Evolutionary conservation across 371 early-diverging fungal genomes (phyloP).

Genomic region (Mucor lusitanicus): DNA sequence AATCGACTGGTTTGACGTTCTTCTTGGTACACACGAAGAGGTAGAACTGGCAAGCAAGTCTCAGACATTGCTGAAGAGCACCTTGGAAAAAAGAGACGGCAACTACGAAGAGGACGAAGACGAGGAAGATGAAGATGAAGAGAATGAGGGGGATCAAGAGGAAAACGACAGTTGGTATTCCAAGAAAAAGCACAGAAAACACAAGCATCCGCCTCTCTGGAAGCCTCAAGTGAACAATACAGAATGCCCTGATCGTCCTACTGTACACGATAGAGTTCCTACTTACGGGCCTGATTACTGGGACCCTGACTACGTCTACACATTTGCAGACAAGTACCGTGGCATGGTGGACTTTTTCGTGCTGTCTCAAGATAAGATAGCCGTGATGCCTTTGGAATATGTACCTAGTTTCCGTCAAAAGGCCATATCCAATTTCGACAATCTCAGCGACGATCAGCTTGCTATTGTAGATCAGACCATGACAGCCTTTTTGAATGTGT

Average conservation of each 20-base stretch:
- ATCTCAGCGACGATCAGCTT: background rate
- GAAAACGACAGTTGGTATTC: background rate
- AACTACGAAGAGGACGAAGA: background rate
- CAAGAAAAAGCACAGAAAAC: background rate
- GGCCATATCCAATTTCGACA: background rate
- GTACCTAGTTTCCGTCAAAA: background rate
- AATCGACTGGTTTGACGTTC: background rate
- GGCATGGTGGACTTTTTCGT: background rate
- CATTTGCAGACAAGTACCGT: background rate
- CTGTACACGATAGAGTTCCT: background rate
- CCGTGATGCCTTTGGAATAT: background rate
- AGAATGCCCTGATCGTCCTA: background rate
- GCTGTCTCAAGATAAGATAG: background rate
- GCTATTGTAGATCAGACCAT: background rate
- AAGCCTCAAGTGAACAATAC: background rate
- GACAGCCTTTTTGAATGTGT: background rate
- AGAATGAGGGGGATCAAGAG: background rate
- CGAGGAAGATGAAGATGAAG: background rate
- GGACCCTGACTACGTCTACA: background rate
- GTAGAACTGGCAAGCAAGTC: conserved; percentile 45
- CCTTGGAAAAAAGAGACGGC: background rate
- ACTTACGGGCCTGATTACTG: background rate
- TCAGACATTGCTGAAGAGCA: background rate
- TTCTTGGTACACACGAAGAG: background rate
- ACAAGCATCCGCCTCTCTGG: background rate